Evolutionary conservation across 805 yeast species (phyloP).

Genomic region (Yarrowia phangngaensis): DNA sequence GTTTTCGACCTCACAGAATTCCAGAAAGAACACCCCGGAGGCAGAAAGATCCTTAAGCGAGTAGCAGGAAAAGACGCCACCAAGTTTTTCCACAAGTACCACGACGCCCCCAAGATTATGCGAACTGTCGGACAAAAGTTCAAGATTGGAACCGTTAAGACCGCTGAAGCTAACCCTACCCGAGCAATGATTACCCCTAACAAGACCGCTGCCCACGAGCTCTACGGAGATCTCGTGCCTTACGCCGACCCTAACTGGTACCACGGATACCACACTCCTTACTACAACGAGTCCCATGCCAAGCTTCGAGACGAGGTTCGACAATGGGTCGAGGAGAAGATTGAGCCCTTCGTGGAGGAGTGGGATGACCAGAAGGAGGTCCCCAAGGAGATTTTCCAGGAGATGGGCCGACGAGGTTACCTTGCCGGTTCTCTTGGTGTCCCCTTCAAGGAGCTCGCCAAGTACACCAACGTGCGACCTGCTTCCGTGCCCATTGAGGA

Average conservation of each 20-base stretch:
- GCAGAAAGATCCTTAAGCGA: slow-evolving; percentile 65
- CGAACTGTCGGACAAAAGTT: slow-evolving; percentile 39
- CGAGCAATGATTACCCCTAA: slow-evolving; percentile 29
- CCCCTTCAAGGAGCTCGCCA: slow-evolving; percentile 37
- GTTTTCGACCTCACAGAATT: slow-evolving; percentile 75
- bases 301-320: slow-evolving; percentile 44
- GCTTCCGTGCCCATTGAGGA: slow-evolving; percentile 42
- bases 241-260: slow-evolving; percentile 43
- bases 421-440: slow-evolving; percentile 42
- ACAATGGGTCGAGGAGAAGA: slow-evolving; percentile 40
- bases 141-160: slow-evolving; percentile 36
- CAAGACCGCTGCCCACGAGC: slow-evolving; percentile 29
- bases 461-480: slow-evolving; percentile 40
- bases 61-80: slow-evolving; percentile 80
- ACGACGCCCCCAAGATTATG: slow-evolving; percentile 41
- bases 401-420: slow-evolving; percentile 43
- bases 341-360: slow-evolving; percentile 44
- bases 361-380: slow-evolving; percentile 44
- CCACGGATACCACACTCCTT: slow-evolving; percentile 42
- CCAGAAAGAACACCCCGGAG: slow-evolving; percentile 76
- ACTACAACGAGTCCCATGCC: slow-evolving; percentile 42
- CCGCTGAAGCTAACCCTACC: slow-evolving; percentile 29
- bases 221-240: slow-evolving; percentile 39
- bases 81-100: slow-evolving; percentile 55
- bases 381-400: slow-evolving; percentile 37